Conservation (phyloP, 2,329 filamentous ascomycete species). For the Didymella lethalis region DNA sequence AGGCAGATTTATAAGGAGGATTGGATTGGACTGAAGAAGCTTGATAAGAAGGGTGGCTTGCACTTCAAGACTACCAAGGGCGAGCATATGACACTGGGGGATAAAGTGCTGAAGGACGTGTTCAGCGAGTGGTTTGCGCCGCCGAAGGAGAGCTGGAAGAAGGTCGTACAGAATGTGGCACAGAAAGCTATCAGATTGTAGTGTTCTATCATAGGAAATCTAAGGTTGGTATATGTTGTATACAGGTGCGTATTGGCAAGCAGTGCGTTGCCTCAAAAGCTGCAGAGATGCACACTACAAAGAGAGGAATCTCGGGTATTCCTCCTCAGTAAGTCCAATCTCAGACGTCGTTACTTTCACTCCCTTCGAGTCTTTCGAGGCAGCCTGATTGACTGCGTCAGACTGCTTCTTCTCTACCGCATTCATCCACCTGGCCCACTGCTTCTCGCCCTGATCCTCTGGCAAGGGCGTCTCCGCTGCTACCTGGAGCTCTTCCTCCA, state of each 20-base stretch:
- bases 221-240: not conserved
- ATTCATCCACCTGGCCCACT: not conserved
- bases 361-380: not conserved
- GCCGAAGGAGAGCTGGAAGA: slow-evolving; percentile 23
- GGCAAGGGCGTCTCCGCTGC: not conserved
- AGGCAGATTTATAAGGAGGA: slow-evolving; percentile 83
- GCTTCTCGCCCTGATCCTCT: not conserved
- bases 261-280: not conserved
- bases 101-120: slow-evolving; percentile 69
- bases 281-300: not conserved
- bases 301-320: not conserved
- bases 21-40: slow-evolving; percentile 83
- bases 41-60: slow-evolving; percentile 82
- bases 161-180: slow-evolving; percentile 7
- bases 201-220: too few relatives aligned
- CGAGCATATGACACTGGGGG: slow-evolving; percentile 81
- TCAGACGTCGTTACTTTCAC: too few relatives aligned
- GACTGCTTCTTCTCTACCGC: not conserved
- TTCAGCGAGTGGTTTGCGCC: slow-evolving; percentile 73
- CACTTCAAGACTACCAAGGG: slow-evolving; percentile 77
- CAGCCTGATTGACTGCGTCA: not conserved
- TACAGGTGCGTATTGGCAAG: not conserved
- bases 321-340: not conserved
- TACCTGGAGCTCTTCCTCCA: not conserved
- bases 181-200: slow-evolving; percentile 44